These are phyloP conservation scores for Pseudogymnoascus sp. DNA, from an alignment of 2,329 filamentous ascomycete genomes.

Conservation along the genomic window DNA sequence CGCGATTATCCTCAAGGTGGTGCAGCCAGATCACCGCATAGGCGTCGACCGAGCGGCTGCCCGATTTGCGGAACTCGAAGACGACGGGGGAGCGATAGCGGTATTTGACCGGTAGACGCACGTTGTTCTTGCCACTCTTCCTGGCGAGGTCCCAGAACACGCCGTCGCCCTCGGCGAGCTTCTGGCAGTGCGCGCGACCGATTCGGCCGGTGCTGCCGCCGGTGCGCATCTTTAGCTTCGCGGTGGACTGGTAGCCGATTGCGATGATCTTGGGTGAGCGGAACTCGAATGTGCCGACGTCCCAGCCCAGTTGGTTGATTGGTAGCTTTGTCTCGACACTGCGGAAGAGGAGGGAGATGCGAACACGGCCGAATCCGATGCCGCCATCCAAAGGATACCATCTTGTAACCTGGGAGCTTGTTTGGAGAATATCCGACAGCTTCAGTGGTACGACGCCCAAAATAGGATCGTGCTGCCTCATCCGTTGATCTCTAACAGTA, in stretches of 20 bases:
- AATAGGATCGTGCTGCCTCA: conserved; percentile 89
- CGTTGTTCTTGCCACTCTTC: conserved; percentile 37
- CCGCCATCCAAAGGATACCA: conserved; percentile 98
- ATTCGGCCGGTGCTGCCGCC: conserved; percentile 73
- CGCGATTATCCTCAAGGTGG: conserved; percentile 72
- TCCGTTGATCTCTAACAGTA: conserved; percentile 77
- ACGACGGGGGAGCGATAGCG: conserved; percentile 85
- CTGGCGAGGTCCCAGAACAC: conserved; percentile 50
- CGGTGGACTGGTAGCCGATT: conserved; percentile 48
- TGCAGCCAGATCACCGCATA: conserved; percentile 82
- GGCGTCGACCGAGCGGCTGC: conserved; percentile 61
- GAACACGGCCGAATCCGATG: conserved; percentile 80
- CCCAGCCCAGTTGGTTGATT: conserved; percentile 82
- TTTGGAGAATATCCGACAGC: conserved; percentile 79
- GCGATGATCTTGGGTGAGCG: conserved; percentile 60
- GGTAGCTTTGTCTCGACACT: conserved; percentile 80
- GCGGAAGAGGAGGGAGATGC: conserved; percentile 83
- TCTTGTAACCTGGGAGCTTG: conserved; percentile 68
- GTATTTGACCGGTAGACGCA: conserved; percentile 79
- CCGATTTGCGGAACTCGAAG: conserved; percentile 68
- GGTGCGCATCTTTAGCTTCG: conserved; percentile 73
- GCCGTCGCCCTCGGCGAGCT: conserved; percentile 48
- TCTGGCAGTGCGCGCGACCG: conserved; percentile 51
- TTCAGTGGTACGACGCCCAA: conserved; percentile 86
- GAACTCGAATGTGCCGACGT: conserved; percentile 92